Conservation (phyloP, 768 basidiomycete species). For the Mycena epipterygia region DNA sequence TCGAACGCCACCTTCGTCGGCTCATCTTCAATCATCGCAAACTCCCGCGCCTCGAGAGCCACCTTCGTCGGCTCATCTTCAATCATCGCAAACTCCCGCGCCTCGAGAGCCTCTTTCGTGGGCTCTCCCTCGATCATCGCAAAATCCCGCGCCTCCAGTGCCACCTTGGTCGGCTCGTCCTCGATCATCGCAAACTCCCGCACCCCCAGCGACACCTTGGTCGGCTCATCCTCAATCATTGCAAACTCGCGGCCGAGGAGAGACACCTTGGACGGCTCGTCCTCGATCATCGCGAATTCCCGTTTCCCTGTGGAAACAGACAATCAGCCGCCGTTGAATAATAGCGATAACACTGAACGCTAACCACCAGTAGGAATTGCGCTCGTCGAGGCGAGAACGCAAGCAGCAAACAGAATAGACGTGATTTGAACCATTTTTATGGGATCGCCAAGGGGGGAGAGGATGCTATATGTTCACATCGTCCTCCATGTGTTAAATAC, state of each 20-base stretch:
- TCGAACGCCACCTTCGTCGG: neutral
- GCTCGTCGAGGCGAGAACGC: constrained; percentile 10
- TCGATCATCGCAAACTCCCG: neutral
- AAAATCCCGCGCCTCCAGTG: neutral
- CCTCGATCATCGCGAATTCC: neutral
- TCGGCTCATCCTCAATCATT: neutral
- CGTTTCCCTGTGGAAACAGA: neutral
- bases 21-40: neutral
- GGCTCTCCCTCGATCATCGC: neutral
- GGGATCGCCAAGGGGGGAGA: neutral
- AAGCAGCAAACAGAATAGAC: neutral
- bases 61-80: neutral
- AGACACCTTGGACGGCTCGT: neutral
- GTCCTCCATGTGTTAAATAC: neutral
- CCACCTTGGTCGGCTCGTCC: neutral
- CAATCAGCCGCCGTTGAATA: neutral
- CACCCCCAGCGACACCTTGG: neutral
- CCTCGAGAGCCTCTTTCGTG: neutral
- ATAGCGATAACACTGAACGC: too few relatives aligned
- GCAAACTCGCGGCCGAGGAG: neutral
- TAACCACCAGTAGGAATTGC: constrained; percentile 3
- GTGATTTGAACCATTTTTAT: constrained; percentile 7
- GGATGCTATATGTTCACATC: too few relatives aligned
- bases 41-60: neutral
- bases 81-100: neutral